A percentile compares a stretch with the other conserved stretches of the same genome.
These are phyloP conservation scores for Amphicarpaea edgeworthii DNA, from an alignment of 306 rosid genomes.

Conservation along the genomic window DNA sequence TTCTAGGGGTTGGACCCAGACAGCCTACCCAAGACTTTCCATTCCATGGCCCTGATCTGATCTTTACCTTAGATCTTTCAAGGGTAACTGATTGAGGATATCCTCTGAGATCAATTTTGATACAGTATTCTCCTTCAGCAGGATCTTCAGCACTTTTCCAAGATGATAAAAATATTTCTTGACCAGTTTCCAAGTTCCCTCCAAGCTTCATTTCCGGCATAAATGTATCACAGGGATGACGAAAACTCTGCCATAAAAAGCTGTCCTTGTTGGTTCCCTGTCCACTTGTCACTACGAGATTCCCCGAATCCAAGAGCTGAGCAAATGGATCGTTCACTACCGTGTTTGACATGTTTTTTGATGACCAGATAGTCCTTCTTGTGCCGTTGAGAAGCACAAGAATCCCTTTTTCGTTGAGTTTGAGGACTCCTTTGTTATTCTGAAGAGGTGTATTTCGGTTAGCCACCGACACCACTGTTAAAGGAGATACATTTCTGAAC, in stretches of 20 bases:
- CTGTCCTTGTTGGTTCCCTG: too few relatives aligned
- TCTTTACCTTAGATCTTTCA: not conserved
- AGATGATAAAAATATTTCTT: too few relatives aligned
- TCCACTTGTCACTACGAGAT: slow-evolving; percentile 11
- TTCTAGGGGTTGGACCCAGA: not conserved
- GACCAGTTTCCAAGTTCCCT: too few relatives aligned
- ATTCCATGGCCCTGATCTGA: not conserved
- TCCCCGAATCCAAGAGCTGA: slow-evolving; percentile 32
- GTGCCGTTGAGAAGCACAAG: slow-evolving; percentile 26
- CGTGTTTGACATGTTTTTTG: not conserved
- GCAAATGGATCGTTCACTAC: slow-evolving; percentile 14
- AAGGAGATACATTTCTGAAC: not conserved
- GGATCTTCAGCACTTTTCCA: too few relatives aligned
- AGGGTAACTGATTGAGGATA: not conserved
- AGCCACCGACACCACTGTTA: not conserved
- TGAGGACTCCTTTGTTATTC: not conserved
- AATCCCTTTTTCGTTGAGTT: slow-evolving; percentile 3
- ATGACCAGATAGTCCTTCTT: slow-evolving; percentile 36
- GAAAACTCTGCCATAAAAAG: too few relatives aligned
- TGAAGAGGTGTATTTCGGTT: slow-evolving; percentile 8
- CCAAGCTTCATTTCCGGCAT: too few relatives aligned
- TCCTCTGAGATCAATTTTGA: not conserved
- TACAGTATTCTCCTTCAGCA: too few relatives aligned
- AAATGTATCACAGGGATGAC: too few relatives aligned
- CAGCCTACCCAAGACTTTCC: not conserved